phyloP scores from a whole-genome alignment of 495 filamentous ascomycete genomes.

The Penicillium riverlandense region DNA sequence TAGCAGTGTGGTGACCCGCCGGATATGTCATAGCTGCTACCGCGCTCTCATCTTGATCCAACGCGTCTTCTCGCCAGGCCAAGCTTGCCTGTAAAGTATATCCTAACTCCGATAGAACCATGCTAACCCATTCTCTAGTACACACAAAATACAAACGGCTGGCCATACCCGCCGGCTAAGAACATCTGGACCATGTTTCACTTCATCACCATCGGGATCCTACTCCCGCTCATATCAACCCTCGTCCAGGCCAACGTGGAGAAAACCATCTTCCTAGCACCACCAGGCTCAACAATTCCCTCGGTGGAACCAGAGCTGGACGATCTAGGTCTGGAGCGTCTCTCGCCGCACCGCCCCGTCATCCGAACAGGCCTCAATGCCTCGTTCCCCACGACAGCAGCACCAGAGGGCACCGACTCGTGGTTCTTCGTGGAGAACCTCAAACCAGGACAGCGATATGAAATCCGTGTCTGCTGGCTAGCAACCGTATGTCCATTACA shows the following conservation, averaged over 20 bases:
- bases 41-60: too few species aligned
- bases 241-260: slow-evolving; percentile 65
- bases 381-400: slow-evolving; percentile 51
- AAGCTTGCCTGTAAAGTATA: too few species aligned
- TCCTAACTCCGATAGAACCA: too few species aligned
- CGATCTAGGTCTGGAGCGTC: slow-evolving; percentile 55
- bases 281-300: slow-evolving; percentile 45
- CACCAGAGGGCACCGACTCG: slow-evolving; percentile 54
- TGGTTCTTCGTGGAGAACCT: slow-evolving; percentile 85
- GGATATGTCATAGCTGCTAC: too few species aligned
- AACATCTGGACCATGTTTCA: slow-evolving; percentile 5
- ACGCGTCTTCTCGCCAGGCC: too few species aligned
- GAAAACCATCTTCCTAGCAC: slow-evolving; percentile 83
- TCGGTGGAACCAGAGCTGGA: slow-evolving; percentile 51
- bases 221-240: slow-evolving; percentile 23
- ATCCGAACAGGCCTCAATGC: slow-evolving; percentile 56
- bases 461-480: slow-evolving; percentile 89
- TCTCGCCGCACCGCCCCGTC: slow-evolving; percentile 49
- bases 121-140: too few species aligned
- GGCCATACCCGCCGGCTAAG: too few species aligned
- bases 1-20: too few species aligned
- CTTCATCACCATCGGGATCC: slow-evolving; percentile 13
- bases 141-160: too few species aligned
- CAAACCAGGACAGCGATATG: slow-evolving; percentile 68
- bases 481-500: slow-evolving; percentile 62